Evolutionary conservation across 163 green algal genomes (phyloP).

Genomic region (Scenedesmus sp.): DNA sequence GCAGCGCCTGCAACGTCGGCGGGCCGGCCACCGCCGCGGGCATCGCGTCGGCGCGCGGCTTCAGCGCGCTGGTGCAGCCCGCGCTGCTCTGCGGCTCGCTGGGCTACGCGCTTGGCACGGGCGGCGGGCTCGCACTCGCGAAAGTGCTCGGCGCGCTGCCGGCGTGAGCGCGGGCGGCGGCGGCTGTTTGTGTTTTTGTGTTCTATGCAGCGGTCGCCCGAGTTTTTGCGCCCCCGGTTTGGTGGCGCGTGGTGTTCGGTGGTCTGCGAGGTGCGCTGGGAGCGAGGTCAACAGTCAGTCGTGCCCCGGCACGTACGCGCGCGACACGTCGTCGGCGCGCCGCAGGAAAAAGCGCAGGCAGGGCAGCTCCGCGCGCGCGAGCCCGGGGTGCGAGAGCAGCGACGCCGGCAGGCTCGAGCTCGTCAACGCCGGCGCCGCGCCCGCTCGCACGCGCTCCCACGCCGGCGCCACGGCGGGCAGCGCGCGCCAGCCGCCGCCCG

Average conservation of each 20-base stretch:
- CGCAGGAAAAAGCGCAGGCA: constrained; percentile 30
- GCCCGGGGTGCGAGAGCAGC: not conserved
- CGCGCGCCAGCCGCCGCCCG: too few relatives aligned
- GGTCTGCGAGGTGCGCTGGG: too few relatives aligned
- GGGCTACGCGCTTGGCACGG: constrained; percentile 61
- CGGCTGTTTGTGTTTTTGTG: too few relatives aligned
- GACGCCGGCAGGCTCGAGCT: not conserved
- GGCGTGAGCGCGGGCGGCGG: too few relatives aligned
- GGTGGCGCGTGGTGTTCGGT: too few relatives aligned
- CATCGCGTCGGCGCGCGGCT: constrained; percentile 55
- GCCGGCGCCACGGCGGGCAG: too few relatives aligned
- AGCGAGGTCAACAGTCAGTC: too few relatives aligned
- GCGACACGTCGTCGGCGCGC: not conserved
- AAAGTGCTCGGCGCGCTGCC: constrained; percentile 1
- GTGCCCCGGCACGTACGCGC: not conserved
- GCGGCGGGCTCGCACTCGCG: constrained; percentile 50
- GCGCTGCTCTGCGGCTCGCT: constrained; percentile 61
- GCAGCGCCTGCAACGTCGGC: constrained; percentile 74
- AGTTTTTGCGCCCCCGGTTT: too few relatives aligned
- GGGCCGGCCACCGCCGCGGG: constrained; percentile 71
- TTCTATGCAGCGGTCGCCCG: too few relatives aligned
- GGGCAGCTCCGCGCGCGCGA: constrained; percentile 2
- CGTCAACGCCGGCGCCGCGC: not conserved
- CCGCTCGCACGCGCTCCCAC: too few relatives aligned
- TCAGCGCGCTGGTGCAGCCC: constrained; percentile 55